A percentile compares a stretch with the other conserved stretches of the same genome.
Conservation (phyloP, 768 basidiomycete species). For the Pleurotus djamor region DNA sequence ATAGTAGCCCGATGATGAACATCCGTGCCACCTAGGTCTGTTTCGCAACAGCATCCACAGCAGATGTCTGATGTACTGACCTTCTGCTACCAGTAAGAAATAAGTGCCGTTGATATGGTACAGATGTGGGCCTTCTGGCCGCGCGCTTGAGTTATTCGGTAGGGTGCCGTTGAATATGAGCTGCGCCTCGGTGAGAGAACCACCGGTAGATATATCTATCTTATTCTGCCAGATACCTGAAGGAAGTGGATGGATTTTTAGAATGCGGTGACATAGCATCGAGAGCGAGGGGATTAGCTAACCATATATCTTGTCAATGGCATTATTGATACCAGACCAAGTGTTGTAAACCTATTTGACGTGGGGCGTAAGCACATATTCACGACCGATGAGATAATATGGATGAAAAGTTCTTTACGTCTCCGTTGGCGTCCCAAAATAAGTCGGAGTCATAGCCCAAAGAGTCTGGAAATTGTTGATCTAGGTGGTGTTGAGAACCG, state of each 20-base stretch:
- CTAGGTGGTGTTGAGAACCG: too few species aligned
- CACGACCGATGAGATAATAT: not conserved
- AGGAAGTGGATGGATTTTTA: too few species aligned
- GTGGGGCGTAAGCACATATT: not conserved
- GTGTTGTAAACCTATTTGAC: constrained; percentile 29
- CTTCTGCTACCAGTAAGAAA: constrained; percentile 39
- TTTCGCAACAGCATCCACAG: not conserved
- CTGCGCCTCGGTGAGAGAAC: constrained; percentile 30
- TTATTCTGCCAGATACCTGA: constrained; percentile 39
- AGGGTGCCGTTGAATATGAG: constrained; percentile 35
- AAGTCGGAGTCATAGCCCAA: constrained; percentile 37
- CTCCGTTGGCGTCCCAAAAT: constrained; percentile 38
- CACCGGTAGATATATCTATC: constrained; percentile 32
- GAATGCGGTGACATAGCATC: not conserved
- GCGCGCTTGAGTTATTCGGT: constrained; percentile 28
- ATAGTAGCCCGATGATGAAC: constrained; percentile 32
- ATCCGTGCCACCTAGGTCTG: constrained; percentile 28
- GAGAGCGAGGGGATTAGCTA: not conserved
- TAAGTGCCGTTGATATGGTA: constrained; percentile 35
- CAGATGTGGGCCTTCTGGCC: constrained; percentile 39
- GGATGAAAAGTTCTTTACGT: constrained; percentile 16
- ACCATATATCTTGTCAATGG: constrained; percentile 39
- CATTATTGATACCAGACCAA: constrained; percentile 36
- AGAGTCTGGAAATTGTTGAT: constrained; percentile 18
- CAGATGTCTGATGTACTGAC: constrained; percentile 9